Evolutionary conservation across 768 basidiomycete species (phyloP).

Genomic region (Guyanaporus albipodus): DNA sequence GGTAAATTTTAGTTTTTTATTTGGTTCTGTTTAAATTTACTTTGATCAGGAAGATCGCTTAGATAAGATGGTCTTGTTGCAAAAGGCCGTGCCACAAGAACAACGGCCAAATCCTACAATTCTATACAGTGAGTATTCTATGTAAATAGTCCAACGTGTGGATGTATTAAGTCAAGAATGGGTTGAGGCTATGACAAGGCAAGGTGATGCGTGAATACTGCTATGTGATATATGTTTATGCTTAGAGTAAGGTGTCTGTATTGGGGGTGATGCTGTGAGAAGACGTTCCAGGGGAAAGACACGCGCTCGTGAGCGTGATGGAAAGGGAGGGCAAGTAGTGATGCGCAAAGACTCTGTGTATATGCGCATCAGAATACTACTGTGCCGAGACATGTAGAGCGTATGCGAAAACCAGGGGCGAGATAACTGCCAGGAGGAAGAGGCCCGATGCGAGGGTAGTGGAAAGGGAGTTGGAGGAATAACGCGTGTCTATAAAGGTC

Average conservation of each 20-base stretch:
- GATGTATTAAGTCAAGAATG: constrained; percentile 13
- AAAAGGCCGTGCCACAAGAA: constrained; percentile 15
- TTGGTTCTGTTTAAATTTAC: constrained; percentile 12
- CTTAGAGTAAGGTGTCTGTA: constrained; percentile 7
- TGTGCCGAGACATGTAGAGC: constrained; percentile 11
- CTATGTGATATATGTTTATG: constrained; percentile 16
- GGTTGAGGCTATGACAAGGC: background rate
- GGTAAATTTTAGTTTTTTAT: constrained; percentile 3
- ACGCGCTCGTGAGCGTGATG: background rate
- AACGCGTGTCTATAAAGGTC: constrained; percentile 6
- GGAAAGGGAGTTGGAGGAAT: constrained; percentile 9
- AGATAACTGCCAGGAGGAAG: constrained; percentile 13
- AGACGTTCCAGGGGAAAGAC: background rate
- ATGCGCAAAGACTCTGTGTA: background rate
- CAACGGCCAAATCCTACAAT: constrained; percentile 6
- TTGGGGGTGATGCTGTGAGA: constrained; percentile 10
- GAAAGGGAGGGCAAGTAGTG: background rate
- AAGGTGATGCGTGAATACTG: constrained; percentile 5
- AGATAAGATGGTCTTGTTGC: background rate
- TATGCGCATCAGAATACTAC: background rate
- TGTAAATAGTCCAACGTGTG: constrained; percentile 13
- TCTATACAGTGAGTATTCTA: constrained; percentile 14
- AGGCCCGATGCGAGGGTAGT: constrained; percentile 14
- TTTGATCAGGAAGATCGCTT: background rate
- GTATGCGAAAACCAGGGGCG: constrained; percentile 16